Evolutionary conservation across 1,284 basidiomycete species (phyloP), one percentile per base, ranked within the genome.

Genomic region (Tilletia setariae): DNA sequence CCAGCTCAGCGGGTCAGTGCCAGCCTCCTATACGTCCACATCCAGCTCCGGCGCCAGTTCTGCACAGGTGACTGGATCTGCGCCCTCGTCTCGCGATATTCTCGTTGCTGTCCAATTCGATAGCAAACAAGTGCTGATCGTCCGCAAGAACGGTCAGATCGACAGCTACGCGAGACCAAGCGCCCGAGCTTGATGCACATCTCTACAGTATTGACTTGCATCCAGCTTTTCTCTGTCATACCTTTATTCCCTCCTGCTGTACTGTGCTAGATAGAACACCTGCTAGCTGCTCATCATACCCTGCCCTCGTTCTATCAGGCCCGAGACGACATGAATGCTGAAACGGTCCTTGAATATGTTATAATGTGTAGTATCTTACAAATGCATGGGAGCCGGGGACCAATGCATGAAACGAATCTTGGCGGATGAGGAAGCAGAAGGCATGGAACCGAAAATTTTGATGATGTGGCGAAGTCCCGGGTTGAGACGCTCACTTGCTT

Each of bases 61-160:
- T 25, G 23, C 21, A 28, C 23, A 21, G 9, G n/a, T 30, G 19
- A 30, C 56, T 16, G 56, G 56, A 13, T 70, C 72, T 9, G 67
- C 71, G 13, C 66, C 72, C 8, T 65, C 72, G 1, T 70, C 69
- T 21, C 70, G 69, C 2, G 74, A 75, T 25, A 70, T 73, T 9
- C 70, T 72, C 0, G 65, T 56, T 2, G 67, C 66, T 1, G 7
- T 75, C 0, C 62, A 69, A 15, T 75, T 75, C 62, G 68, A 63
- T 0, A 68, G 72, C 4, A 70, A 71, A n/a, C 66, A 67, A 25
- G 67, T 75, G 1, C 21, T 63, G 32, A 68, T 75, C 15, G 61
- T 75, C 2, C 63, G 72, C n/a, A 75, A 73, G 62, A 75, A 69
- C 42, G 74, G 68, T 1, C 67, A 66, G 9, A 67, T 75, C 23